Percentiles rank a stretch among this genome's conserved stretches.
Conservation (phyloP, 495 filamentous ascomycete genomes). For the Xylaria cubensis region DNA sequence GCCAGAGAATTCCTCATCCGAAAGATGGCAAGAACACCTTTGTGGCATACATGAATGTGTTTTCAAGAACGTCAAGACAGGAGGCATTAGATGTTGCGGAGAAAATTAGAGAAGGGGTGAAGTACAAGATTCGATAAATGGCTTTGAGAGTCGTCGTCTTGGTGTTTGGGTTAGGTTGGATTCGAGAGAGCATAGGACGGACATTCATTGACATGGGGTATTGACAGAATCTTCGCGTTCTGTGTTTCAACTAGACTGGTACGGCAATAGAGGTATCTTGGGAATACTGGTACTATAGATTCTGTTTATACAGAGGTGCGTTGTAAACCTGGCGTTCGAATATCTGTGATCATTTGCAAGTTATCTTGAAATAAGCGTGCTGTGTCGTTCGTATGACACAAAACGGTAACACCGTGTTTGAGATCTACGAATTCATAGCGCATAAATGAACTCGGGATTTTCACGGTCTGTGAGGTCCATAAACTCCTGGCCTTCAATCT, state of each 20-base stretch:
- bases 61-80: slow-evolving; percentile 40
- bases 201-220: neutral
- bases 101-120: slow-evolving; percentile 36
- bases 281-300: neutral
- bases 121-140: slow-evolving; percentile 34
- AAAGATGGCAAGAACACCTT: slow-evolving; percentile 38
- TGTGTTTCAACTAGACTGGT: neutral
- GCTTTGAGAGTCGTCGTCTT: slow-evolving; percentile 5
- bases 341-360: neutral
- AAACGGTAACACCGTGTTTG: neutral
- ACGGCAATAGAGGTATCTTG: neutral
- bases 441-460: slow-evolving; percentile 72
- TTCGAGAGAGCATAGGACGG: too few relatives aligned
- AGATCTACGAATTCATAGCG: slow-evolving; percentile 49
- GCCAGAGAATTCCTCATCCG: slow-evolving; percentile 41
- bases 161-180: neutral
- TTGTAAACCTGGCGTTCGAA: neutral
- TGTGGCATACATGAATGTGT: slow-evolving; percentile 45
- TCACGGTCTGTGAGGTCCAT: slow-evolving; percentile 72
- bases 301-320: neutral
- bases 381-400: neutral
- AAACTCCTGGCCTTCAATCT: slow-evolving; percentile 71
- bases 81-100: slow-evolving; percentile 38
- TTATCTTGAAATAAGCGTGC: neutral
- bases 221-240: neutral